phyloP scores from a whole-genome alignment of 148 eudicot species.

The Camellia japonica region DNA sequence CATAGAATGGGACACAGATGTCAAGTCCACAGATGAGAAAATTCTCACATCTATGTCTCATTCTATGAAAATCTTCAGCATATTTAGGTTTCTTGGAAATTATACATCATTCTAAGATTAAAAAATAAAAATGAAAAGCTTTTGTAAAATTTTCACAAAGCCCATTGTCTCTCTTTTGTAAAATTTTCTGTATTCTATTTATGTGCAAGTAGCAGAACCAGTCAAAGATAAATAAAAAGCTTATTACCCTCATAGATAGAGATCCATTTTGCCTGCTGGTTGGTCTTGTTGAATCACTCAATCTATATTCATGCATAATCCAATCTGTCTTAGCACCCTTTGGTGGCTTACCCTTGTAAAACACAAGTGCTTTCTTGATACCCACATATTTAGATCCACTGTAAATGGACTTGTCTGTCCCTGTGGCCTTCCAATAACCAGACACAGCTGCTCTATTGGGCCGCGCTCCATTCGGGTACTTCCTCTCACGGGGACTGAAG shows the following conservation, averaged over 20 bases:
- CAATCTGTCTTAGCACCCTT: constrained; percentile 83
- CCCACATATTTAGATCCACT: constrained; percentile 72
- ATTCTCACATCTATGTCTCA: no score
- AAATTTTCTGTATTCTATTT: no score
- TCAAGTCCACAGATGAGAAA: no score
- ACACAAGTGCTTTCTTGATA: constrained; percentile 83
- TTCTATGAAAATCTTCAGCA: no score
- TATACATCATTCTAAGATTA: neutral
- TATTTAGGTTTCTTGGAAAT: neutral
- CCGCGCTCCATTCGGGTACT: constrained; percentile 81
- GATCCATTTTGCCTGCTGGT: constrained; percentile 58
- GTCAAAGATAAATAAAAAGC: neutral
- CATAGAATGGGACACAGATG: no score
- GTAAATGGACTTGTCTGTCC: constrained; percentile 73
- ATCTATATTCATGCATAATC: constrained; percentile 93
- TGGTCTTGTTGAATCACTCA: constrained; percentile 51
- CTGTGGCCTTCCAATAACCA: constrained; percentile 96
- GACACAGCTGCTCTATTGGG: constrained; percentile 82
- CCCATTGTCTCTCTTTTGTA: no score
- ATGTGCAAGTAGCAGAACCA: no score
- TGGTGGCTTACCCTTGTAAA: constrained; percentile 83
- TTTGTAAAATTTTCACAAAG: no score
- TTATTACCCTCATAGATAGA: constrained; percentile 68
- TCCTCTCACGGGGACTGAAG: constrained; percentile 75
- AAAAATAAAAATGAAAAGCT: no score